Percentiles rank a stretch among this genome's conserved stretches.
phyloP scores from a whole-genome alignment of 2,329 filamentous ascomycete genomes.

The Dryadomyces quercus-mongolicae region DNA sequence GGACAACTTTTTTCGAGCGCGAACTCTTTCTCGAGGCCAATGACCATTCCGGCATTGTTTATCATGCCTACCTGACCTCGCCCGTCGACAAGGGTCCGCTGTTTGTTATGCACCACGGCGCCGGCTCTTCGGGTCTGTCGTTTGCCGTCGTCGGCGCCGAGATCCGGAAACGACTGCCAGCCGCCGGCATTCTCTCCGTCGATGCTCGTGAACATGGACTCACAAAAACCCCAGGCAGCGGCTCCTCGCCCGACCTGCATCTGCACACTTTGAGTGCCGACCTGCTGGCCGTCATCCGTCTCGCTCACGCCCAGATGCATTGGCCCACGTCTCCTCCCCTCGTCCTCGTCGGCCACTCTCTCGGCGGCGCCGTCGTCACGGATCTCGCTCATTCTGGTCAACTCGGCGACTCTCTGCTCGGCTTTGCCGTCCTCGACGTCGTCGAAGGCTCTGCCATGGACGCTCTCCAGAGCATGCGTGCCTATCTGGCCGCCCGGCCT shows the following conservation, averaged over 20 bases:
- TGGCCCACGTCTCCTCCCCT: constrained; percentile 66
- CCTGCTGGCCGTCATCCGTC: constrained; percentile 54
- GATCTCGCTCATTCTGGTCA: constrained; percentile 59
- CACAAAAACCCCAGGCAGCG: constrained; percentile 28
- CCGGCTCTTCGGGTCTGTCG: constrained; percentile 82
- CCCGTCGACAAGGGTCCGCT: constrained; percentile 65
- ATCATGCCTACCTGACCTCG: constrained; percentile 82
- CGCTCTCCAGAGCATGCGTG: constrained; percentile 86
- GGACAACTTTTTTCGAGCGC: constrained; percentile 84
- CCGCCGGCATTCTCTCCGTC: constrained; percentile 70
- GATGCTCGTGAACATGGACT: constrained; percentile 83
- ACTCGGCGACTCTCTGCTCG: constrained; percentile 54
- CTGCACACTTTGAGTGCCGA: constrained; percentile 64
- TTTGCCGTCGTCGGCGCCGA: constrained; percentile 75
- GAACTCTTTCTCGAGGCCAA: constrained; percentile 61
- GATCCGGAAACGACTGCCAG: constrained; percentile 63
- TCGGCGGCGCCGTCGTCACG: constrained; percentile 85
- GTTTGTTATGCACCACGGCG: constrained; percentile 90
- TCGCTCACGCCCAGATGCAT: constrained; percentile 54
- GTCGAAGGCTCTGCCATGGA: constrained; percentile 95
- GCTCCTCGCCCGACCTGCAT: constrained; percentile 45
- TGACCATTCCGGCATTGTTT: constrained; percentile 37
- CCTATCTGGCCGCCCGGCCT: constrained; percentile 75
- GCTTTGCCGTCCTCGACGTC: constrained; percentile 85
- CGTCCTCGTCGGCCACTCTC: constrained; percentile 79